phyloP scores from a whole-genome alignment of 1,139 yeast species.

The Hanseniaspora sp. region DNA sequence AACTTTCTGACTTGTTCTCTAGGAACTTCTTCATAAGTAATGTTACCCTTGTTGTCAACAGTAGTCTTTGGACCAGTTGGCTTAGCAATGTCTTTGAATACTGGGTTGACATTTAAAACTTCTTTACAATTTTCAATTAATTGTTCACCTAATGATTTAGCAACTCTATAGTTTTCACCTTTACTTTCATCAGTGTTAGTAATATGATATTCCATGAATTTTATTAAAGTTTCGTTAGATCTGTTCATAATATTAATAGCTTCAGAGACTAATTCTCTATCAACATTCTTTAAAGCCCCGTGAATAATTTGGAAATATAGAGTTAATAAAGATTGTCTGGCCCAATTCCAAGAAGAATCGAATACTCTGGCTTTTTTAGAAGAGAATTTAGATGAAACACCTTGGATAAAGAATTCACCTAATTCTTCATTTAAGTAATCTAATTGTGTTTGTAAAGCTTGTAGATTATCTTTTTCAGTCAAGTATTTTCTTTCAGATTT shows the following conservation, averaged over 20 bases:
- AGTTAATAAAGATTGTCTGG: conserved; percentile 88
- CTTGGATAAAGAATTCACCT: conserved; percentile 88
- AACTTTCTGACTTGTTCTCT: conserved; percentile 87
- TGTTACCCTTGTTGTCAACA: conserved; percentile 78
- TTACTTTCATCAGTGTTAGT: conserved; percentile 82
- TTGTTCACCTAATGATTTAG: conserved; percentile 81
- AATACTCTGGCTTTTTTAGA: conserved; percentile 88
- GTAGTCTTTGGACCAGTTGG: conserved; percentile 93
- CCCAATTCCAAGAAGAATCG: conserved; percentile 99
- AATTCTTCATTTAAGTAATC: conserved; percentile 91
- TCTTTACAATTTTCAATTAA: conserved; percentile 91
- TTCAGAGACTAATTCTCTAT: conserved; percentile 90
- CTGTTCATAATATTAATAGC: conserved; percentile 97
- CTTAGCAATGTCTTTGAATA: conserved; percentile 83
- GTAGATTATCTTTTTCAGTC: conserved; percentile 80
- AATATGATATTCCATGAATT: conserved; percentile 94
- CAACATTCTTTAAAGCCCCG: conserved; percentile 76
- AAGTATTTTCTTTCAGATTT: conserved; percentile 79
- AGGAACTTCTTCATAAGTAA: conserved; percentile 70
- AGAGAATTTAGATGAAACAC: conserved; percentile 83
- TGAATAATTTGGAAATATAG: conserved; percentile 93
- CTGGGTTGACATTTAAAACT: conserved; percentile 71
- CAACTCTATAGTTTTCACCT: conserved; percentile 82
- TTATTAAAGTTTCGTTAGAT: conserved; percentile 83
- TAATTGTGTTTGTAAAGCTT: conserved; percentile 72